Evolutionary conservation across 192 early-diverging fungal genomes (phyloP).

Genomic region (Rhizophagus clarus): DNA sequence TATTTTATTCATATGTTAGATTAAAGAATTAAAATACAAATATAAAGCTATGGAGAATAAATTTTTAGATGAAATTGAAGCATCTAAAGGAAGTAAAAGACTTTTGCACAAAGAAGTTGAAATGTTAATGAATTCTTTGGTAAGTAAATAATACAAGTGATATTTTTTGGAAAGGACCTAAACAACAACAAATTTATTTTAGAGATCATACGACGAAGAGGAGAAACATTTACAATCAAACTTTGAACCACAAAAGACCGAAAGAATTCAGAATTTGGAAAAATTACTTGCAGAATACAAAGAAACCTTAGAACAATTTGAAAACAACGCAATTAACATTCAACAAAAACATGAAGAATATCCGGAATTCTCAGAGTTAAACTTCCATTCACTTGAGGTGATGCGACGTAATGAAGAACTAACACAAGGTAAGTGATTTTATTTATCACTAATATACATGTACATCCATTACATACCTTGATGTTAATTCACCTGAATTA

Average conservation of each 20-base stretch:
- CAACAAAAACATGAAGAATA: conserved; percentile 8
- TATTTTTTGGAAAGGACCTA: not conserved
- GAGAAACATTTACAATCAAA: not conserved
- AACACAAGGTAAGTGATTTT: not conserved
- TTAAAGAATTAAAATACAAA: not conserved
- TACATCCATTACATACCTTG: no score
- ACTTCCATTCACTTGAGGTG: not conserved
- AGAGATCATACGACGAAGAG: conserved; percentile 2
- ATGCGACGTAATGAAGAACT: conserved; percentile 5
- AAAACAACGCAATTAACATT: not conserved
- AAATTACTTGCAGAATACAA: conserved; percentile 6
- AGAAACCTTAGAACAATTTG: not conserved
- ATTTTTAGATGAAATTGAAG: not conserved
- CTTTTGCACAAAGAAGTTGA: not conserved
- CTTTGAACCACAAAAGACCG: not conserved
- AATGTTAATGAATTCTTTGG: conserved; percentile 4
- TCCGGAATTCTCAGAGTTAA: not conserved
- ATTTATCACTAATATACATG: not conserved
- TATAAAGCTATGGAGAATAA: conserved; percentile 3
- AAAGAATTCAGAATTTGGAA: conserved; percentile 10
- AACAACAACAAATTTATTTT: not conserved
- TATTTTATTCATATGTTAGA: not conserved
- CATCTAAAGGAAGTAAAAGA: conserved; percentile 12
- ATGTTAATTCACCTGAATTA: not conserved
- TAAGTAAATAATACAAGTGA: not conserved